A percentile compares a stretch with the other conserved stretches of the same genome.
Evolutionary conservation across 2,329 filamentous ascomycete species (phyloP).

Genomic region (Claviceps lovelessii): DNA sequence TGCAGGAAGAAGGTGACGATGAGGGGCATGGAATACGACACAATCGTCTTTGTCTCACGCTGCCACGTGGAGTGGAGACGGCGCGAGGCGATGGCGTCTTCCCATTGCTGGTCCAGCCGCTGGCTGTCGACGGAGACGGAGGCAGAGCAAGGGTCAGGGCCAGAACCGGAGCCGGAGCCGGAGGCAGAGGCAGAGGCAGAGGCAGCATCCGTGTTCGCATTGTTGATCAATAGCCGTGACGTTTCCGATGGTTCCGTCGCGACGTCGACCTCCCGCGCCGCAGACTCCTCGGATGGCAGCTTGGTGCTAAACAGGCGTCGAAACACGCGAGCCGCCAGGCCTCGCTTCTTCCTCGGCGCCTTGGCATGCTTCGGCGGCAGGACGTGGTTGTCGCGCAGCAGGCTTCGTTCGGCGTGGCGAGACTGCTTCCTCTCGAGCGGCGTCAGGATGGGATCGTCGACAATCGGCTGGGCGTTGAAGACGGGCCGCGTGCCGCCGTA

Average conservation of each 20-base stretch:
- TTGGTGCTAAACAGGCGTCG: conserved; percentile 42
- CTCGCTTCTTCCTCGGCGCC: conserved; percentile 14
- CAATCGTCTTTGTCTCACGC: conserved; percentile 70
- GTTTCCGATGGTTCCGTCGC: conserved; percentile 27
- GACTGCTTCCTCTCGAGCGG: conserved; percentile 41
- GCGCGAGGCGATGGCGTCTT: conserved; percentile 67
- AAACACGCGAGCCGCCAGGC: conserved; percentile 29
- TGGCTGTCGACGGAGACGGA: conserved; percentile 32
- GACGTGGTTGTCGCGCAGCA: conserved; percentile 51
- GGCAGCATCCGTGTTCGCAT: no score
- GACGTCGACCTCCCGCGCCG: conserved; percentile 18
- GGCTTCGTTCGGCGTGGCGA: conserved; percentile 41
- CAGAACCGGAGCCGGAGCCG: background rate
- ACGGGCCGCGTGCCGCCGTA: conserved; percentile 57
- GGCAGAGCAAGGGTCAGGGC: conserved; percentile 23
- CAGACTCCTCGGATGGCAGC: conserved; percentile 11
- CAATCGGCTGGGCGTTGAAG: conserved; percentile 40
- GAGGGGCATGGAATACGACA: conserved; percentile 54
- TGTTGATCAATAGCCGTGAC: conserved; percentile 29
- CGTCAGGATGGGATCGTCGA: conserved; percentile 35
- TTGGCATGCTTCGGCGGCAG: conserved; percentile 43
- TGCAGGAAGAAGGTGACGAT: conserved; percentile 62
- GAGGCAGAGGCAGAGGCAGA: no score
- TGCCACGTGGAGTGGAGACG: conserved; percentile 83
- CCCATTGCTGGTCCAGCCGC: conserved; percentile 57